Conservation (phyloP, 352 stramenopile genomes). For the Pythium brassicae region DNA sequence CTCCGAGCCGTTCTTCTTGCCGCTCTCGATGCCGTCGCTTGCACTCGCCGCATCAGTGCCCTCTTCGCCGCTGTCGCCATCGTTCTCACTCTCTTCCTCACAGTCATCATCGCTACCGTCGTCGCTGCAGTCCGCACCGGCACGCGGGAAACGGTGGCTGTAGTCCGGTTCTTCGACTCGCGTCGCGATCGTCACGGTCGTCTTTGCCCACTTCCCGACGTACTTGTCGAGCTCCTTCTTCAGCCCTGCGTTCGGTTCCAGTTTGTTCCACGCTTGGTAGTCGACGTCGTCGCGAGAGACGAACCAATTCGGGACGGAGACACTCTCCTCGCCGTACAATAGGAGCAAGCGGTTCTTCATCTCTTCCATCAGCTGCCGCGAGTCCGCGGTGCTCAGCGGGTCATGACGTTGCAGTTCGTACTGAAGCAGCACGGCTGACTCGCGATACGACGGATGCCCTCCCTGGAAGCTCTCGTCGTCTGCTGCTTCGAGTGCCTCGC, state of each 20-base stretch:
- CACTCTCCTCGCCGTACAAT: background rate
- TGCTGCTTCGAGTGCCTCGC: background rate
- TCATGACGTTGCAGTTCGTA: background rate
- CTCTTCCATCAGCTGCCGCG: background rate
- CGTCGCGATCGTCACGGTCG: too few species aligned
- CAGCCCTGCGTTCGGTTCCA: background rate
- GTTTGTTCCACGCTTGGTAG: background rate
- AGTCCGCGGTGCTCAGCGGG: background rate
- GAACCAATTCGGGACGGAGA: background rate
- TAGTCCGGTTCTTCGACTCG: too few species aligned
- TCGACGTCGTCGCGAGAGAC: background rate
- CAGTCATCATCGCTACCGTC: too few species aligned
- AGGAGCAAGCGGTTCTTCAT: background rate
- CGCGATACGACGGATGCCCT: background rate
- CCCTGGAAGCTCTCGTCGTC: background rate
- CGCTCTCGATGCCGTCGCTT: too few species aligned
- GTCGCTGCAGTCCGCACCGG: too few species aligned
- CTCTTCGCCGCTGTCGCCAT: too few species aligned
- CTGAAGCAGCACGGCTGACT: background rate
- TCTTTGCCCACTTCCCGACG: background rate
- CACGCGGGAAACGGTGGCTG: too few species aligned
- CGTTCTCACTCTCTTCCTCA: too few species aligned
- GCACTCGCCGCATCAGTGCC: too few species aligned
- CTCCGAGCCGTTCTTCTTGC: too few species aligned
- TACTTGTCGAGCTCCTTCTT: background rate